phyloP scores from a whole-genome alignment of 2,329 filamentous ascomycete species.

The Magnaporthales sp. region DNA sequence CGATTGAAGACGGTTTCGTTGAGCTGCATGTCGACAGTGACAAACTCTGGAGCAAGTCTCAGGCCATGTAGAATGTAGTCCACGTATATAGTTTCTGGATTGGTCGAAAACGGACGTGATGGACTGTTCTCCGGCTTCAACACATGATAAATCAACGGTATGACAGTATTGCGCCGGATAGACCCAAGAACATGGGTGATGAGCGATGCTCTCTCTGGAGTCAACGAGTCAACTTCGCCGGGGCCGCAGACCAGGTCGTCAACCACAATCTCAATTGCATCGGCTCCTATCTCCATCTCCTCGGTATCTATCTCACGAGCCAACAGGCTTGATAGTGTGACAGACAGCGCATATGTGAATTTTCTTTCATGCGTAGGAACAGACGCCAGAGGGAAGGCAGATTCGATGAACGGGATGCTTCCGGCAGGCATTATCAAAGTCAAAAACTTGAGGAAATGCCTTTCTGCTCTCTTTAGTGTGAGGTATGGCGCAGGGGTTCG shows the following conservation, averaged over 20 bases:
- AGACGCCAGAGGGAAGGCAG: slow-evolving; percentile 55
- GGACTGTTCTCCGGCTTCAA: slow-evolving; percentile 19
- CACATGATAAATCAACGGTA: slow-evolving; percentile 49
- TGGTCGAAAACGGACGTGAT: slow-evolving; percentile 15
- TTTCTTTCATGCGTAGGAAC: slow-evolving; percentile 50
- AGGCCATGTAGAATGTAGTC: slow-evolving; percentile 51
- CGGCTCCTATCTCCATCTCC: slow-evolving; percentile 55
- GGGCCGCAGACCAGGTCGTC: slow-evolving; percentile 22
- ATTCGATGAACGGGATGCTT: slow-evolving; percentile 49
- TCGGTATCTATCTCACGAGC: slow-evolving; percentile 49
- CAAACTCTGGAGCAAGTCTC: slow-evolving; percentile 53
- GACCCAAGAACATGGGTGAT: slow-evolving; percentile 51
- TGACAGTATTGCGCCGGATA: slow-evolving; percentile 54
- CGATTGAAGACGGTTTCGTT: slow-evolving; percentile 40
- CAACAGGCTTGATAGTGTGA: slow-evolving; percentile 50
- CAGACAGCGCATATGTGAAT: slow-evolving; percentile 59
- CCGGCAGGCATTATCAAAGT: slow-evolving; percentile 48
- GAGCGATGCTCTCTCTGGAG: slow-evolving; percentile 29
- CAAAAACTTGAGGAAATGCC: slow-evolving; percentile 62
- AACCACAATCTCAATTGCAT: slow-evolving; percentile 56
- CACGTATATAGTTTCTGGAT: slow-evolving; percentile 31
- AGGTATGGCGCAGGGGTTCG: slow-evolving; percentile 45
- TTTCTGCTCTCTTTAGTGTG: slow-evolving; percentile 58
- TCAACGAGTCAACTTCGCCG: slow-evolving; percentile 10
- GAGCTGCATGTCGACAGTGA: slow-evolving; percentile 52